phyloP scores from a whole-genome alignment of 2,329 filamentous ascomycete species.

The Phialophora tarda region DNA sequence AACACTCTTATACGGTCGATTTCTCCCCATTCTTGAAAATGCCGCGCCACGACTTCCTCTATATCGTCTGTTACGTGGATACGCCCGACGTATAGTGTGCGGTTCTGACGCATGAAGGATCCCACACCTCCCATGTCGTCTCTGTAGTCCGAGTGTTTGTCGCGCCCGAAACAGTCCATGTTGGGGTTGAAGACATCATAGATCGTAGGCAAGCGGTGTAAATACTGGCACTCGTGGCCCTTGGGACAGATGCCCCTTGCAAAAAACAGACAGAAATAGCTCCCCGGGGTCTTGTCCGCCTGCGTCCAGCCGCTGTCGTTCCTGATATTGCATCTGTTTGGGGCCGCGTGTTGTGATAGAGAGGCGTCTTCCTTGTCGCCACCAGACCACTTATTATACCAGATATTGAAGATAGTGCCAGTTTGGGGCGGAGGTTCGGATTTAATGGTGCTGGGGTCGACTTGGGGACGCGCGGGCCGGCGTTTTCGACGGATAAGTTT shows the following conservation, averaged over 20 bases:
- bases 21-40: conserved; percentile 97
- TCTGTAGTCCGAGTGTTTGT: conserved; percentile 90
- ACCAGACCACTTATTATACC: conserved; percentile 98
- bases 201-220: conserved; percentile 84
- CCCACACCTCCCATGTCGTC: conserved; percentile 99
- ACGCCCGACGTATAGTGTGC: conserved; percentile 89
- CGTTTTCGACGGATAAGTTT: conserved; percentile 93
- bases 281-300: conserved; percentile 76
- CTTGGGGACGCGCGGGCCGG: conserved; percentile 85
- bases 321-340: conserved; percentile 84
- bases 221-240: conserved; percentile 90
- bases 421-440: conserved; percentile 82
- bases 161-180: conserved; percentile 90
- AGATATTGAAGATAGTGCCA: conserved; percentile 95
- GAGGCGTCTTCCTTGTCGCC: conserved; percentile 94
- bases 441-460: conserved; percentile 82
- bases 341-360: conserved; percentile 78
- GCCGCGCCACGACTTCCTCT: conserved; percentile 90
- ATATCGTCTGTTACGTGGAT: conserved; percentile 98
- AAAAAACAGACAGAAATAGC: conserved; percentile 92
- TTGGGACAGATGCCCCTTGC: conserved; percentile 81
- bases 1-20: conserved; percentile 87
- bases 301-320: conserved; percentile 79
- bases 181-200: conserved; percentile 93
- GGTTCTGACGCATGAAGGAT: conserved; percentile 89